Conservation (phyloP, 2,329 filamentous ascomycete genomes). For the Sphaerulina vaccinii region DNA sequence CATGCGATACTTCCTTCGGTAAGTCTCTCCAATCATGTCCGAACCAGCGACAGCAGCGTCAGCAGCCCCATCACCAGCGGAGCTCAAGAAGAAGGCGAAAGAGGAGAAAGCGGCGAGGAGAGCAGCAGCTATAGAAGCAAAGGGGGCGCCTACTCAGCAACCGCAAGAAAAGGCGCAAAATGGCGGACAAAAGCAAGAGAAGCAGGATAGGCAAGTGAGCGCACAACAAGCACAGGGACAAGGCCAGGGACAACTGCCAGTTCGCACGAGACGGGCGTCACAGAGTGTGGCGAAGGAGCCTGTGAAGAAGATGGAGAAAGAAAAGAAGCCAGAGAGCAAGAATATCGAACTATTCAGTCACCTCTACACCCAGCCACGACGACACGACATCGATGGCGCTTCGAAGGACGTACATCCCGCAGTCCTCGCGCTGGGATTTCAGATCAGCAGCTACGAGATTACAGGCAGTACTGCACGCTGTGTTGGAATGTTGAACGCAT, state of each 20-base stretch:
- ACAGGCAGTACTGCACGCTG: conserved; percentile 87
- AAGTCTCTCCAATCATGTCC: background rate
- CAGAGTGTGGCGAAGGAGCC: conserved; percentile 43
- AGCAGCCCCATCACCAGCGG: conserved; percentile 57
- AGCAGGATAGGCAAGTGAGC: conserved; percentile 32
- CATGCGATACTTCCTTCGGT: too few relatives aligned
- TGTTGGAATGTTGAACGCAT: conserved; percentile 81
- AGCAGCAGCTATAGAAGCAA: conserved; percentile 48
- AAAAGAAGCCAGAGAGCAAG: conserved; percentile 58
- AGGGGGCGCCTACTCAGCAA: conserved; percentile 21
- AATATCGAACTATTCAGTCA: conserved; percentile 71
- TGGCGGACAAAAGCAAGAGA: conserved; percentile 34
- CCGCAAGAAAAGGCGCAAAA: conserved; percentile 36
- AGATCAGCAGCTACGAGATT: conserved; percentile 84
- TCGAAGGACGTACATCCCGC: conserved; percentile 78
- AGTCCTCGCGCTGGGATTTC: conserved; percentile 79
- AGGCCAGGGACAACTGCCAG: conserved; percentile 31
- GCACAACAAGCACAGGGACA: conserved; percentile 10
- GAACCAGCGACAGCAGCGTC: background rate
- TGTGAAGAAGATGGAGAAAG: conserved; percentile 46
- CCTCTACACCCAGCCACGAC: conserved; percentile 68
- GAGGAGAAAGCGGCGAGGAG: conserved; percentile 87
- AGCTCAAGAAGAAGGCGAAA: conserved; percentile 85
- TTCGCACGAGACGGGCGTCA: conserved; percentile 25
- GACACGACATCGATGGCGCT: conserved; percentile 59